These are phyloP conservation scores for Colletotrichum sojae DNA, from an alignment of 2,329 filamentous ascomycete genomes.

Conservation along the genomic window DNA sequence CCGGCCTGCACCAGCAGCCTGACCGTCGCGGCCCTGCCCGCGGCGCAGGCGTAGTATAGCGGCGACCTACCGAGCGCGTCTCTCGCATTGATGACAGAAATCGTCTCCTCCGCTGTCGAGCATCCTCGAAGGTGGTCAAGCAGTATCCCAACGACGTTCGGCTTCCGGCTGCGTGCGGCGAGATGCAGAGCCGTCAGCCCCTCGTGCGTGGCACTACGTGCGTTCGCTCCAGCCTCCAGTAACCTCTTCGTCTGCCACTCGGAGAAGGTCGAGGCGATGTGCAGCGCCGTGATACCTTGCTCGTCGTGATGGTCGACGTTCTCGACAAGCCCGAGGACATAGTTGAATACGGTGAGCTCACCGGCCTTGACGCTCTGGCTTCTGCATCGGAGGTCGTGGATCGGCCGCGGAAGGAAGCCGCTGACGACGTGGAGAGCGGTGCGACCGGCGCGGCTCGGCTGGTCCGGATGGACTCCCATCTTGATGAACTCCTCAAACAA, in stretches of 20 bases:
- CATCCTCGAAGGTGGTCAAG: conserved; percentile 37
- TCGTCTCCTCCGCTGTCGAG: background rate
- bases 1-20: conserved; percentile 47
- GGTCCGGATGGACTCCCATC: background rate
- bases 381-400: background rate
- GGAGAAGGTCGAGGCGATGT: conserved; percentile 45
- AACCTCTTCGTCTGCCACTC: conserved; percentile 46
- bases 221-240: conserved; percentile 55
- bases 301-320: background rate
- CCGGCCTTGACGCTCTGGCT: background rate
- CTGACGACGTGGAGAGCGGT: conserved; percentile 9
- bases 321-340: background rate
- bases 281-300: conserved; percentile 45
- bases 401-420: background rate
- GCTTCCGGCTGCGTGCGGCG: conserved; percentile 51
- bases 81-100: background rate
- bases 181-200: conserved; percentile 57
- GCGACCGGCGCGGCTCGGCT: conserved; percentile 3
- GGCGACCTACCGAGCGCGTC: conserved; percentile 22
- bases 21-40: conserved; percentile 46
- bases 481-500: background rate
- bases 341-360: background rate
- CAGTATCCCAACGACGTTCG: conserved; percentile 52
- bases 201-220: conserved; percentile 48
- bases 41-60: conserved; percentile 45